These are phyloP conservation scores for Aureobasidium sp. DNA, from an alignment of 2,329 filamentous ascomycete species.

Conservation along the genomic window DNA sequence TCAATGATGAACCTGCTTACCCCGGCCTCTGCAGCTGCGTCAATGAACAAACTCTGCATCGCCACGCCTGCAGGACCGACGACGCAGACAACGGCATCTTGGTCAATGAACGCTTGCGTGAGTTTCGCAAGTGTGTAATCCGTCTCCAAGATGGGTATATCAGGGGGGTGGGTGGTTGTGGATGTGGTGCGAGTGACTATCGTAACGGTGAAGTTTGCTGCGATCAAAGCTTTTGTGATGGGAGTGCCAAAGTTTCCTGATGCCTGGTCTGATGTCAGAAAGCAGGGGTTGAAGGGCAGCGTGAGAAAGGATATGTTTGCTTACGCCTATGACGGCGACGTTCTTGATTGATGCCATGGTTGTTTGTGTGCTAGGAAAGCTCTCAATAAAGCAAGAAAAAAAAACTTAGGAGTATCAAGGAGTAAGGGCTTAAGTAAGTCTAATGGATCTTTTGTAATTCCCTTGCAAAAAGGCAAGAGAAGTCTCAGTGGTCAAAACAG, in stretches of 20 bases:
- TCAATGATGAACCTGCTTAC: slow-evolving; percentile 20
- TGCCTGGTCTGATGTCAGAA: not conserved
- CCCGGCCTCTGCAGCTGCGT: slow-evolving; percentile 19
- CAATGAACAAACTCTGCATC: slow-evolving; percentile 17
- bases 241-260: slow-evolving; percentile 22
- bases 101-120: slow-evolving; percentile 31
- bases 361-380: too few species aligned
- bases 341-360: not conserved
- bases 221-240: slow-evolving; percentile 18
- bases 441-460: too few species aligned
- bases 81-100: slow-evolving; percentile 21
- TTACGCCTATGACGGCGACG: slow-evolving; percentile 10
- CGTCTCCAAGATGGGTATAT: slow-evolving; percentile 28
- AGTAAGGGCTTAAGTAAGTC: too few species aligned
- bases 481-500: too few species aligned
- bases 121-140: slow-evolving; percentile 41
- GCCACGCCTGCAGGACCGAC: slow-evolving; percentile 18
- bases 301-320: not conserved
- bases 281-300: not conserved
- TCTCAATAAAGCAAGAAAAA: too few species aligned
- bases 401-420: too few species aligned
- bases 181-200: slow-evolving; percentile 44
- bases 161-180: slow-evolving; percentile 27
- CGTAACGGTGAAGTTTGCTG: slow-evolving; percentile 42
- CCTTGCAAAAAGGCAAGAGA: too few species aligned